Evolutionary conservation across 805 yeast genomes (phyloP), one percentile per base, ranked within the genome.

Genomic region (Candida odintsovae): DNA sequence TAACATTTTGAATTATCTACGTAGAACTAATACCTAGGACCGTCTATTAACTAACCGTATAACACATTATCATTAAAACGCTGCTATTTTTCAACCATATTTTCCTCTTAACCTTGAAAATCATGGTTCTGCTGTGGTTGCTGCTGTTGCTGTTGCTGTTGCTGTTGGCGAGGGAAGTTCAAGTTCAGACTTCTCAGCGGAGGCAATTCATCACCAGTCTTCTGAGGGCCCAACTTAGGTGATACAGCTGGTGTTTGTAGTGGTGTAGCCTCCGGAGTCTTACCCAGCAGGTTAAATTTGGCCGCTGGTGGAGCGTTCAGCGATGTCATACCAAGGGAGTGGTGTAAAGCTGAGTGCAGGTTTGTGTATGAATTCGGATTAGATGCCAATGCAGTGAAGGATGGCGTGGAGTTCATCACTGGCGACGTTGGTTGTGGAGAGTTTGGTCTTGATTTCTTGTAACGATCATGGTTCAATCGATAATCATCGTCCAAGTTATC

Each of bases 401-500:
- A 41, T 4, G 46, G 35, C n/a, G 25, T 41, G 1, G 46, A 37
- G 9, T 42, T 35, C 6, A 50, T 43, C 5, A 41, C 23, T 23
- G 60, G 60, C 0, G 61, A 57, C 2, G 51, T 43, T 40, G 63
- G 58, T 12, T 25, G 40, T 9, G 69, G 69, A 1, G 68, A 64
- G 42, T 64, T 63, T 41, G 68, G 69, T 53, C 74, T 64, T 15
- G 75, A 69, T 53, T 59, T 69, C 50, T 70, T 71, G 35, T 52
- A 47, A 23, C 64, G 53, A 35, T 58, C 59, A 40, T 51, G 55
- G 44, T 57, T 57, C 33, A 61, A 61, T 28, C 67, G 71, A 37
- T 48, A 42, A 43, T 72, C 73, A 48, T 71, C 72, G 45, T 73
- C 78, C 44, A 73, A 51, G 50, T 74, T 76, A 7, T 50, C 57